Percentiles rank a stretch among this genome's conserved stretches.
Conservation (phyloP, 2,329 filamentous ascomycete genomes). For the Neofusicoccum umdonicola region DNA sequence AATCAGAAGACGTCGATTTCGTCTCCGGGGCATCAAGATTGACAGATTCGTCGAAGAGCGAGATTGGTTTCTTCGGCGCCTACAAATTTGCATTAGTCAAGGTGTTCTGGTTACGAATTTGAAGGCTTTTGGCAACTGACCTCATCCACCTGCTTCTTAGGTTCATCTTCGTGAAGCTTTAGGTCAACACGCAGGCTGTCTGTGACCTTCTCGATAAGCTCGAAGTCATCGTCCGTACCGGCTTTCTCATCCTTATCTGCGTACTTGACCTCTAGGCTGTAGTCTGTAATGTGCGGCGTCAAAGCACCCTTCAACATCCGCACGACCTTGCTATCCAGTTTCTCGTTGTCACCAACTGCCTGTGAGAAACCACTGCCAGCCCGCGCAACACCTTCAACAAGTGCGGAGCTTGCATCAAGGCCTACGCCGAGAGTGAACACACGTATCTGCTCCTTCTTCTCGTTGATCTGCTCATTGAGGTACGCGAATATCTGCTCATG, state of each 20-base stretch:
- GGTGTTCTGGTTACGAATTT: not conserved
- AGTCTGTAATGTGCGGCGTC: constrained; percentile 64
- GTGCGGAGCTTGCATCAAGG: constrained; percentile 51
- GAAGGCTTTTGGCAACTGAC: constrained; percentile 2
- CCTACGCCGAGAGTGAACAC: constrained; percentile 61
- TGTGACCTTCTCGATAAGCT: constrained; percentile 60
- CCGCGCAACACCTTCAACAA: constrained; percentile 59
- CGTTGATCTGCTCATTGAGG: constrained; percentile 44
- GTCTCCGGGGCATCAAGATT: constrained; percentile 43
- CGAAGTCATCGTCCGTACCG: constrained; percentile 54
- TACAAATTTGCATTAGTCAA: not conserved
- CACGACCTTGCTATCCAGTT: constrained; percentile 66
- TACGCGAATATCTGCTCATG: constrained; percentile 50
- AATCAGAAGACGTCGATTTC: constrained; percentile 25
- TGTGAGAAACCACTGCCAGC: constrained; percentile 61
- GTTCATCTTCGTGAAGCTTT: constrained; percentile 23
- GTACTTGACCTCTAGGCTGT: constrained; percentile 63
- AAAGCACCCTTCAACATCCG: constrained; percentile 72
- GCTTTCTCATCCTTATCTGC: constrained; percentile 25
- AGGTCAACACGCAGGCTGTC: constrained; percentile 47
- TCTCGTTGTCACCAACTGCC: constrained; percentile 60
- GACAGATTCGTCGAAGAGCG: constrained; percentile 56
- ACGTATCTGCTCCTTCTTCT: constrained; percentile 46
- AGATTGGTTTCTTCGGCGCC: constrained; percentile 48
- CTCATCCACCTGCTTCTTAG: constrained; percentile 6